Evolutionary conservation across 2,329 filamentous ascomycete genomes (phyloP).

Genomic region (Colletotrichum simmondsii): DNA sequence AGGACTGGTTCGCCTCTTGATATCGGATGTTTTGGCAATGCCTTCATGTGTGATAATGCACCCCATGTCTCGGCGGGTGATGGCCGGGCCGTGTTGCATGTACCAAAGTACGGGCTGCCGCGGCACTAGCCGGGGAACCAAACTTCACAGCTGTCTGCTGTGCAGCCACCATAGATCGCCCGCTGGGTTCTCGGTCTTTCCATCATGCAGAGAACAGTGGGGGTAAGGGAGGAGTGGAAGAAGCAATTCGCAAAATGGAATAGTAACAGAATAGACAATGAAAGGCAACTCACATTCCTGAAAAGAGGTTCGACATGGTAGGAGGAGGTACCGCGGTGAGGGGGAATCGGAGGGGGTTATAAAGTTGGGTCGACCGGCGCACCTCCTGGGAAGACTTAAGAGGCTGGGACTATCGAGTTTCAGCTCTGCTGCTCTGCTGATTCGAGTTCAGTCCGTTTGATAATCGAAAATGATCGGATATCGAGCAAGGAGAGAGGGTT

Average conservation of each 20-base stretch:
- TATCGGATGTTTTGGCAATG: not conserved
- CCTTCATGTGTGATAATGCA: constrained; percentile 24
- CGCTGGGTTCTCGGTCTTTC: not conserved
- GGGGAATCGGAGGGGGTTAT: constrained; percentile 37
- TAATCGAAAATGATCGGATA: constrained; percentile 30
- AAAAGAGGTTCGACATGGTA: constrained; percentile 70
- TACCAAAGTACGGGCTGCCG: constrained; percentile 20
- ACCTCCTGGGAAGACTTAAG: constrained; percentile 23
- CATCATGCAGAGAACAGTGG: not conserved
- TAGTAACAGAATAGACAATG: constrained; percentile 28
- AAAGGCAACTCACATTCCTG: constrained; percentile 66
- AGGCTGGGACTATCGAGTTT: constrained; percentile 25
- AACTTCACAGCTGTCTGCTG: constrained; percentile 32
- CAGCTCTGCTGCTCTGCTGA: constrained; percentile 23
- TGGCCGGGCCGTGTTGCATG: constrained; percentile 22
- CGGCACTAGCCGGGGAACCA: constrained; percentile 31
- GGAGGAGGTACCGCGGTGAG: constrained; percentile 34
- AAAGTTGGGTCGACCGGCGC: constrained; percentile 23
- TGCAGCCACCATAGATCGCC: constrained; percentile 16
- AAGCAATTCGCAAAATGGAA: constrained; percentile 17
- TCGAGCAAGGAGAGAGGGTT: constrained; percentile 32
- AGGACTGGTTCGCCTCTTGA: not conserved
- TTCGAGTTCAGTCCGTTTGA: constrained; percentile 31
- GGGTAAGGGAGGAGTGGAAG: not conserved
- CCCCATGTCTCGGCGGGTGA: constrained; percentile 28